Percentiles rank a stretch among this genome's conserved stretches.
Evolutionary conservation across 768 basidiomycete genomes (phyloP).

Genomic region (Boletus subparvulus): DNA sequence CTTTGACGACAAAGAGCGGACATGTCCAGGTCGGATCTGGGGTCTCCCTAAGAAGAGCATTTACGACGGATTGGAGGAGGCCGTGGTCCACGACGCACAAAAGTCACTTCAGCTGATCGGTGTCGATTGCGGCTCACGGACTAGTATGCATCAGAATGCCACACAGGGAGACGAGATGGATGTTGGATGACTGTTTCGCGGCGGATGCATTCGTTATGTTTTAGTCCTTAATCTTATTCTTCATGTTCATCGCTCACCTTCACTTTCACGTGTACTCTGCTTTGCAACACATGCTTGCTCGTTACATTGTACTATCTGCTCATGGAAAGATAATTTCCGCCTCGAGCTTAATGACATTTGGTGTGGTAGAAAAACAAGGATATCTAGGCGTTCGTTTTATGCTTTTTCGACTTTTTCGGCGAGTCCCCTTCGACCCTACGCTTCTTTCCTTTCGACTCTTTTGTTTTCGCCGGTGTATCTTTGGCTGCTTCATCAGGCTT

Average conservation of each 20-base stretch:
- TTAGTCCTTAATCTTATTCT: conserved; percentile 25
- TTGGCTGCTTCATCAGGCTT: conserved; percentile 10
- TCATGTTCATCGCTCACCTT: conserved; percentile 28
- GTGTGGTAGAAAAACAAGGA: not conserved
- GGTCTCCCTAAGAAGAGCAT: conserved; percentile 77
- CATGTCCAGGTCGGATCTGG: conserved; percentile 66
- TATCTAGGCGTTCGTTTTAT: conserved; percentile 31
- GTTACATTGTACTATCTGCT: conserved; percentile 20
- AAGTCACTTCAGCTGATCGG: conserved; percentile 21
- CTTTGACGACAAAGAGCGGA: conserved; percentile 72
- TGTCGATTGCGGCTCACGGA: conserved; percentile 27
- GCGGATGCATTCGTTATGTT: conserved; percentile 4
- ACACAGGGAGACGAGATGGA: conserved; percentile 65
- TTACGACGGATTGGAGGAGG: conserved; percentile 73
- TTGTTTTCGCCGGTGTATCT: conserved; percentile 12
- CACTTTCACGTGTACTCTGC: conserved; percentile 24
- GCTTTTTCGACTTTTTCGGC: conserved; percentile 50
- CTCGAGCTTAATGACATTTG: conserved; percentile 5
- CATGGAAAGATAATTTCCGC: conserved; percentile 7
- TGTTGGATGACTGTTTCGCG: conserved; percentile 45
- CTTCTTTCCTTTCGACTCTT: conserved; percentile 38
- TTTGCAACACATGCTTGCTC: conserved; percentile 25
- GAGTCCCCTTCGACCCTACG: conserved; percentile 49
- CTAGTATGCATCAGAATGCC: conserved; percentile 40
- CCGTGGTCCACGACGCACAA: conserved; percentile 43